These are phyloP conservation scores for Globisporangium echinulatum DNA, from an alignment of 352 stramenopile genomes.

Conservation along the genomic window DNA sequence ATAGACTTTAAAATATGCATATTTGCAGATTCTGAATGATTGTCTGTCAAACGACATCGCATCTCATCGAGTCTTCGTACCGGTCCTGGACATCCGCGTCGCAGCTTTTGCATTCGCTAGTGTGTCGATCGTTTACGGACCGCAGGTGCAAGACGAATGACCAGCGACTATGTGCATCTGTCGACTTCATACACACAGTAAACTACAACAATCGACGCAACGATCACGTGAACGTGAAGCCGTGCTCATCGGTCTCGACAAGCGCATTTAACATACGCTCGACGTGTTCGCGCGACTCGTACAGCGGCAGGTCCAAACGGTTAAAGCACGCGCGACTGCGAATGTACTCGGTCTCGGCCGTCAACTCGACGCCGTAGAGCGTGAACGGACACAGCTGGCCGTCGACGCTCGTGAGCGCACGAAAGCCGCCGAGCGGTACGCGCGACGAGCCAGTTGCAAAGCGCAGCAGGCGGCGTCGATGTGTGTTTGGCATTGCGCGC, in stretches of 20 bases:
- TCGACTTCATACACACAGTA: too few species aligned
- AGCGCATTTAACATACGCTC: neutral
- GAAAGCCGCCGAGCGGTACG: constrained; percentile 67
- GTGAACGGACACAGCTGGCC: constrained; percentile 58
- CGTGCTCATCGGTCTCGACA: neutral
- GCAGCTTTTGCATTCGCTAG: too few species aligned
- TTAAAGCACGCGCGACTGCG: constrained; percentile 27
- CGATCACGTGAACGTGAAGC: neutral
- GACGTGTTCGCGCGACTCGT: neutral
- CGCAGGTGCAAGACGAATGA: too few species aligned
- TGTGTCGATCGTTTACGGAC: too few species aligned
- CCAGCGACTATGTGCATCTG: too few species aligned
- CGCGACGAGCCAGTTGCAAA: constrained; percentile 81
- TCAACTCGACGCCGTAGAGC: neutral
- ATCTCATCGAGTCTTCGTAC: too few species aligned
- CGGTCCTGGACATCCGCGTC: too few species aligned
- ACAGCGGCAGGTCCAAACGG: constrained; percentile 86
- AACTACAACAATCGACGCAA: too few species aligned
- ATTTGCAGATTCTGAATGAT: too few species aligned
- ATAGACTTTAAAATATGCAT: too few species aligned
- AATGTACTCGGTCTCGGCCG: constrained; percentile 5
- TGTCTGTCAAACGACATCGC: too few species aligned
- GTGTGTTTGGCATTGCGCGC: constrained; percentile 74
- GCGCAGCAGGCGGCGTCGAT: constrained; percentile 58
- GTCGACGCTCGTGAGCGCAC: constrained; percentile 71